These are phyloP conservation scores for Cadophora sp. DNA, from an alignment of 2,329 filamentous ascomycete genomes.

Conservation along the genomic window DNA sequence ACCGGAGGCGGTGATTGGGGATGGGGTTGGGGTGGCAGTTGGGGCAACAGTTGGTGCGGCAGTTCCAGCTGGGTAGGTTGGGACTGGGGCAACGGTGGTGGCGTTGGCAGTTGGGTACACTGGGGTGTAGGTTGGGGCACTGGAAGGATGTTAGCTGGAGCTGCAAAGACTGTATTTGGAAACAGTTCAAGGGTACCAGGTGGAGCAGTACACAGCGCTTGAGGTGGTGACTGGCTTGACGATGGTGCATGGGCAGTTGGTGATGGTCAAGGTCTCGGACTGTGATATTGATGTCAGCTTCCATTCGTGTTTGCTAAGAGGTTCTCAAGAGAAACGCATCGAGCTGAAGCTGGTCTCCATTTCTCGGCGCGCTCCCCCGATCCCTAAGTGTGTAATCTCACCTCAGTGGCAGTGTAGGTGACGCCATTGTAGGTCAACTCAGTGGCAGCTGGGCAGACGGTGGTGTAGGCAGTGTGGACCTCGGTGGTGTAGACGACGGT, in stretches of 20 bases:
- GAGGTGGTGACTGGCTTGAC: constrained; percentile 42
- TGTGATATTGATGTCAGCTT: constrained; percentile 30
- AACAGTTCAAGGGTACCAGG: constrained; percentile 53
- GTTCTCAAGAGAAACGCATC: background rate
- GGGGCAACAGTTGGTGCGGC: constrained; percentile 27
- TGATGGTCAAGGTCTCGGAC: constrained; percentile 43
- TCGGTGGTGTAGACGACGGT: constrained; percentile 57
- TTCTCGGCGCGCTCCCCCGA: background rate
- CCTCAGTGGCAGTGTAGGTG: constrained; percentile 58
- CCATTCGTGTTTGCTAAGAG: background rate
- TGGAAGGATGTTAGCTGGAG: constrained; percentile 32
- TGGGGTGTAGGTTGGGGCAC: constrained; percentile 33
- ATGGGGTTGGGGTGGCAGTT: constrained; percentile 45
- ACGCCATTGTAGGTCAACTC: constrained; percentile 52
- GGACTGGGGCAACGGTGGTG: constrained; percentile 36
- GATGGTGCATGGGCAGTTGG: constrained; percentile 43
- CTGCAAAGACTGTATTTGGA: constrained; percentile 29
- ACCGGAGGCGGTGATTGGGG: constrained; percentile 57
- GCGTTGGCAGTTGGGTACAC: constrained; percentile 41
- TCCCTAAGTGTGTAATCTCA: constrained; percentile 40
- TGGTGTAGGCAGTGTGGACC: constrained; percentile 56
- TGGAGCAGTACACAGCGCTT: constrained; percentile 52
- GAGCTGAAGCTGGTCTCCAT: background rate
- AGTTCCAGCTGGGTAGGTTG: constrained; percentile 35
- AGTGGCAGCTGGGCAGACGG: constrained; percentile 60